These are phyloP conservation scores for Calycina herbarum DNA, from an alignment of 2,329 filamentous ascomycete genomes.

Conservation along the genomic window DNA sequence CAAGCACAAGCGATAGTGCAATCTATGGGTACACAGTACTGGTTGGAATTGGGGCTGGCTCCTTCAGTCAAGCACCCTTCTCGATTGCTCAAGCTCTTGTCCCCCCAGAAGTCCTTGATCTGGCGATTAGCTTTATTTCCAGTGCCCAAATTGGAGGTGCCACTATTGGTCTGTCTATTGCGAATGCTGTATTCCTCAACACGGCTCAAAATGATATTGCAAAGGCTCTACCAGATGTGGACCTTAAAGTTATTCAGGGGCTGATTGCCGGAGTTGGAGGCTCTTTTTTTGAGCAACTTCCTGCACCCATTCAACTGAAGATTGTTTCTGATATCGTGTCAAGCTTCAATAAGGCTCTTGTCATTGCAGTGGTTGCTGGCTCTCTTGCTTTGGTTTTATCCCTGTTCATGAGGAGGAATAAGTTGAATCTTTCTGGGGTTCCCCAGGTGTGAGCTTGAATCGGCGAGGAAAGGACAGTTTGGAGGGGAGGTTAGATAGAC, in stretches of 20 bases:
- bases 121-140: slow-evolving; percentile 40
- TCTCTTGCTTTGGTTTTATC: slow-evolving; percentile 33
- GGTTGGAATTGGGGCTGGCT: slow-evolving; percentile 42
- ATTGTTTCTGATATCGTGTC: slow-evolving; percentile 35
- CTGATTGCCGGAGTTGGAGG: slow-evolving; percentile 26
- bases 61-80: slow-evolving; percentile 38
- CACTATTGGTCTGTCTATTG: slow-evolving; percentile 39
- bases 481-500: background rate
- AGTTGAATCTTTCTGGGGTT: slow-evolving; percentile 28
- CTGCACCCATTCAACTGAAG: background rate
- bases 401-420: slow-evolving; percentile 37
- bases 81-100: slow-evolving; percentile 40
- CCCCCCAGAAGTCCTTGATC: slow-evolving; percentile 30
- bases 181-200: slow-evolving; percentile 40
- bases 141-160: slow-evolving; percentile 37
- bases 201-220: slow-evolving; percentile 32
- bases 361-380: slow-evolving; percentile 35
- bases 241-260: slow-evolving; percentile 26
- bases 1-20: background rate
- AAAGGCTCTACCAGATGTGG: slow-evolving; percentile 27
- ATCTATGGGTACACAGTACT: slow-evolving; percentile 31
- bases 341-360: slow-evolving; percentile 34
- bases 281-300: slow-evolving; percentile 13
- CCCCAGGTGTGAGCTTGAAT: background rate
- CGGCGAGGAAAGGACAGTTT: background rate